These are phyloP conservation scores for Striga hermonthica DNA, from an alignment of 305 asterid species.

Conservation along the genomic window DNA sequence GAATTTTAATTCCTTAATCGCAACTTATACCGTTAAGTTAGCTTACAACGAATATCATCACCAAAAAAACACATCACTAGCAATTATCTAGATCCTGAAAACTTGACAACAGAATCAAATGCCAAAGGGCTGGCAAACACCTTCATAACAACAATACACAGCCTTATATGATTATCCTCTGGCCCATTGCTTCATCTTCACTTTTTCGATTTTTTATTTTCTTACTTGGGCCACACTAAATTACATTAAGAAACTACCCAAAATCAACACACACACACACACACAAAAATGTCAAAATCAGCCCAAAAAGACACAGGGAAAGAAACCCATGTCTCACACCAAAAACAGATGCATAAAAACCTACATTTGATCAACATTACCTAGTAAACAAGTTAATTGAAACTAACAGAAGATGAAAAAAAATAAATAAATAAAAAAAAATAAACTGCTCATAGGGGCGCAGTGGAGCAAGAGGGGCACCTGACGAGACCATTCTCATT, in stretches of 20 bases:
- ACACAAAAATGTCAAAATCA: slow-evolving; percentile 34
- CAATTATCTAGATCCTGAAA: too few relatives aligned
- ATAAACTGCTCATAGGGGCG: slow-evolving; percentile 37
- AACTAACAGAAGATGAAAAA: slow-evolving; percentile 3
- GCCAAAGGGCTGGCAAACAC: too few relatives aligned
- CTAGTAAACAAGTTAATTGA: background rate
- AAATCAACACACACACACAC: slow-evolving; percentile 25
- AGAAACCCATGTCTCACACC: slow-evolving; percentile 20
- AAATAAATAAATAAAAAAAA: background rate
- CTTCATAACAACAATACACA: background rate
- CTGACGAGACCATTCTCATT: slow-evolving; percentile 90
- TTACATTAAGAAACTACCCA: slow-evolving; percentile 13
- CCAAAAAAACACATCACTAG: too few relatives aligned
- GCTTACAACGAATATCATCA: too few relatives aligned
- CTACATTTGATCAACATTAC: slow-evolving; percentile 14
- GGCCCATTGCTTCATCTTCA: slow-evolving; percentile 5
- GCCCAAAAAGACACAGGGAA: slow-evolving; percentile 21
- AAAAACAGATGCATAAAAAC: slow-evolving; percentile 1
- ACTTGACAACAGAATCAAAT: too few relatives aligned
- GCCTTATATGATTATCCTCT: slow-evolving; percentile 6
- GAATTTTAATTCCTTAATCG: too few relatives aligned
- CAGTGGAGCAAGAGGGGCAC: slow-evolving; percentile 86
- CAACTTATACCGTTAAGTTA: too few relatives aligned
- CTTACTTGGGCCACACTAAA: slow-evolving; percentile 18
- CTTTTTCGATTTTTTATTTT: background rate